Evolutionary conservation across 1,284 basidiomycete genomes (phyloP), one percentile per base, ranked within the genome.

Genomic region (Ganoderma resinaceum): DNA sequence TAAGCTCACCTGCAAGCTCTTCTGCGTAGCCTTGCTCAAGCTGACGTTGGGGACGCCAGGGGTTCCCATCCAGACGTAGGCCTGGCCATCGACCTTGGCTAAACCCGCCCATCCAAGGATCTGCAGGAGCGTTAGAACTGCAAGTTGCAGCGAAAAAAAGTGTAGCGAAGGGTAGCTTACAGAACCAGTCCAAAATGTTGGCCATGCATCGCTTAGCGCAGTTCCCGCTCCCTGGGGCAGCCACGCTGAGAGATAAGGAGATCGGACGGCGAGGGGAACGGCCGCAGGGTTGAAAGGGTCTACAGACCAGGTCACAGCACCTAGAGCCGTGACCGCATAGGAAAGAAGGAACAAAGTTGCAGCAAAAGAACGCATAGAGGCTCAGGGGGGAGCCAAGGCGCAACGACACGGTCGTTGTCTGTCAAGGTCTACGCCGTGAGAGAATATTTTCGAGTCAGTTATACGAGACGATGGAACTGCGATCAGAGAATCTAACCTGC

Each of bases 91-190:
- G 2, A 91, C 88, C 65, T 85, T 86, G 64, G 89, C 81, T 67
- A 87, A 86, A 1, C 90, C 90, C 33, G 87, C 87, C 90, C 91
- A 91, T n/a, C 89, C 90, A 29, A 90, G 75, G 55, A 82, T 87
- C 89, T 90, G 66, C 16, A 52, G 31, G 52, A 43, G n/a, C 16
- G 33, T 52, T 14, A 23, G 58, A 42, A 46, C 26, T 16, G 55
- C 12, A 29, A 35, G 23, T 3, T 11, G 16, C 40, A 20, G 40
- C 40, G 40, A 16, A 1, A 63, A 3, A 18, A 14, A 26, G 40
- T 37, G 4, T 14, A 60, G 23, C n/a, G 33, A 31, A 2, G 62
- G 31, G 9, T 14, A 9, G 75, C 82, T 29, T 74, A 89, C 88
- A 67, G 81, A 79, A 2, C 89, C 89, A 53, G 85, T 88, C 90